Conservation (phyloP, 2,329 filamentous ascomycete genomes). For the Botrytis deweyae region DNA sequence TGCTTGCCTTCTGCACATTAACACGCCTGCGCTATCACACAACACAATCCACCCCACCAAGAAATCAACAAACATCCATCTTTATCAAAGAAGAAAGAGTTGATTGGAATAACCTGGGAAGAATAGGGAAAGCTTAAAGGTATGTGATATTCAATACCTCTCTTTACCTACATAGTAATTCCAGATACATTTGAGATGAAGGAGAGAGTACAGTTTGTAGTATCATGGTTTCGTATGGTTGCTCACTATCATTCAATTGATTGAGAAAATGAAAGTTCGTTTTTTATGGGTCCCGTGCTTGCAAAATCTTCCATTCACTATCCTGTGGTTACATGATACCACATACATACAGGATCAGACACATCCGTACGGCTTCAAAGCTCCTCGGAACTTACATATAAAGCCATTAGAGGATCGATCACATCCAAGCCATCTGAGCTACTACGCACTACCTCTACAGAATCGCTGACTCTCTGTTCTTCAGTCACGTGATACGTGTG, state of each 20-base stretch:
- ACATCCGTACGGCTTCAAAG: neutral
- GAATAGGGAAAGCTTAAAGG: neutral
- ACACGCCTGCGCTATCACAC: neutral
- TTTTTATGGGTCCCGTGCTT: neutral
- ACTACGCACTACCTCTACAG: neutral
- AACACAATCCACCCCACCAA: constrained; percentile 8
- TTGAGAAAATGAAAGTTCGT: constrained; percentile 8
- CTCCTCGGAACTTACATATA: neutral
- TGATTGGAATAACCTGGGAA: neutral
- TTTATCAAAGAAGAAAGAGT: neutral
- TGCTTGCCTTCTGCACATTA: neutral
- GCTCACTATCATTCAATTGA: neutral
- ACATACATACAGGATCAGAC: neutral
- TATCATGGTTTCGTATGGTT: neutral
- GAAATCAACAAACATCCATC: neutral
- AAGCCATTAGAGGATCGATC: neutral
- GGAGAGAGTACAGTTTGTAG: neutral
- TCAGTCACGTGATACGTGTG: neutral
- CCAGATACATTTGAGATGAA: neutral
- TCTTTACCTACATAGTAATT: neutral
- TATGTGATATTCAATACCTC: neutral
- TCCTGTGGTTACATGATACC: neutral
- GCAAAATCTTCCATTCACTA: constrained; percentile 3
- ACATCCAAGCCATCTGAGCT: neutral
- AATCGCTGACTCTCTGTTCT: neutral